These are phyloP conservation scores for Umbelopsis sp. DNA, from an alignment of 192 early-diverging fungal genomes.

Conservation along the genomic window DNA sequence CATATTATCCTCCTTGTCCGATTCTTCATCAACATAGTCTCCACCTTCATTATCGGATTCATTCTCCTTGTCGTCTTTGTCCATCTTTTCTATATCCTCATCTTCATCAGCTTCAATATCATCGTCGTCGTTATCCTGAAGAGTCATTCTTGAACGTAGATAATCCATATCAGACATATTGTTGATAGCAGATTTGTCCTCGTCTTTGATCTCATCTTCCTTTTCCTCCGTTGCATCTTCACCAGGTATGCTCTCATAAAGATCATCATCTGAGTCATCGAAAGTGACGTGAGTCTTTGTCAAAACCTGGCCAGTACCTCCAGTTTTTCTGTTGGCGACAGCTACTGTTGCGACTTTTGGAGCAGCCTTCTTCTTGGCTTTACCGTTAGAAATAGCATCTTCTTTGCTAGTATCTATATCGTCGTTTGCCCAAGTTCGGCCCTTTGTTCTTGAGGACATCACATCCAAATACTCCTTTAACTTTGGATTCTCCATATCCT, in stretches of 20 bases:
- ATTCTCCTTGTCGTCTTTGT: conserved; percentile 30
- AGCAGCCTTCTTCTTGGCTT: conserved; percentile 40
- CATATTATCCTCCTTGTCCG: conserved; percentile 18
- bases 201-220: conserved; percentile 31
- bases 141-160: conserved; percentile 64
- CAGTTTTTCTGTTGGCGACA: conserved; percentile 59
- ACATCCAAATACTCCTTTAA: conserved; percentile 90
- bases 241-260: conserved; percentile 71
- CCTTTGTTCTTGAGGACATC: conserved; percentile 78
- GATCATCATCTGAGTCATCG: conserved; percentile 68
- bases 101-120: conserved; percentile 33
- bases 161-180: conserved; percentile 68
- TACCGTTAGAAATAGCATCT: conserved; percentile 22
- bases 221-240: conserved; percentile 46
- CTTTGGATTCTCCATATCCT: conserved; percentile 76
- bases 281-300: conserved; percentile 63
- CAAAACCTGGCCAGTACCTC: conserved; percentile 60
- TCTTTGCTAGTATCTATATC: conserved; percentile 53
- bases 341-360: conserved; percentile 30
- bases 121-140: conserved; percentile 28
- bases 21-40: conserved; percentile 27
- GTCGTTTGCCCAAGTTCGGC: conserved; percentile 92
- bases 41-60: conserved; percentile 16
- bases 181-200: conserved; percentile 3
- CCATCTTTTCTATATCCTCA: conserved; percentile 6